Base-by-base conservation (phyloP, 345 rosid species). In the Orychophragmus violaceus region DNA sequence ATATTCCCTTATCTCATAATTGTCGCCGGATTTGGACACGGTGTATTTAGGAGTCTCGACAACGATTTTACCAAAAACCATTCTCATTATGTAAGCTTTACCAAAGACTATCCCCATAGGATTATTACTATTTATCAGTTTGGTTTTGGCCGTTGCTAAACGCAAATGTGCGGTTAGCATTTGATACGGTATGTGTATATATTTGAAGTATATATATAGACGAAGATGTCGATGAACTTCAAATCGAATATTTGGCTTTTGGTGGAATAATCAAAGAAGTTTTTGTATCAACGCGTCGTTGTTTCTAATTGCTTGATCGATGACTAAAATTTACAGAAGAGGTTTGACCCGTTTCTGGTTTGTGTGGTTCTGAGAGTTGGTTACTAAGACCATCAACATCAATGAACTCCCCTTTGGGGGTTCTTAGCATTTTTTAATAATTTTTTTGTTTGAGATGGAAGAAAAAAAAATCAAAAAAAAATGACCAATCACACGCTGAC, bases 1-100 rank as follows among this genome's bases (percentile, higher is more conserved):
- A 62, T 87, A 93, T 36, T 85, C 85, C 8, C 98, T 87, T 82
- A 90, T 78, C 76, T 93, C 98, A 18, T 93, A 93, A 17, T 80
- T 82, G 5, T 77, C 59, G 5, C 81, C 12, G 64, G 91, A 68
- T 46, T 77, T 66, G 2, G 78, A 17, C 33, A 91, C 82, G 62
- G 88, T 76, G 66, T 82, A 84, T 8, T 82, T 78, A 0, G 97
- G 91, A 2, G 95, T 88, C 68, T 88, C 94, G 1, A 88, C 97
- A 1, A 53, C 56, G 75, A 91, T 86, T 69, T 75, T 91, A 16
- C 97, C 96, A 21, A 91, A 69, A 23, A 88, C 71, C 85, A 84
- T 45, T 16, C 97, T 96, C 97, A 91, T 91, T 1, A 72, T 68
- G 56, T 57, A 52, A 53, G 66, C 17, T 67, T 65, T 68, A 4